phyloP scores from a whole-genome alignment of 345 rosid species.

The Eutrema japonicum region DNA sequence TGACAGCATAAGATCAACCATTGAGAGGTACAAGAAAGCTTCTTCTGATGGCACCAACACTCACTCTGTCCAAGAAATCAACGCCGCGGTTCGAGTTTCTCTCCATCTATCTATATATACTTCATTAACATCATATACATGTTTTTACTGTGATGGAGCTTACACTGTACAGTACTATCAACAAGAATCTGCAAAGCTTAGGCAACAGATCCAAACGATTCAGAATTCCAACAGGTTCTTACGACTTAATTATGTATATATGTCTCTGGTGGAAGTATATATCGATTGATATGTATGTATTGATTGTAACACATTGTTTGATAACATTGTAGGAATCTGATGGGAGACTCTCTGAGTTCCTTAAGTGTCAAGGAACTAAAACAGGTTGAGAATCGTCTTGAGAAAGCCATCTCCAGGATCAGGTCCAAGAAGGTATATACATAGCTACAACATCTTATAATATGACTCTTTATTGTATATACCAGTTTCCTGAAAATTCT shows the following conservation, averaged over 20 bases:
- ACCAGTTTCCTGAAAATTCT: conserved; percentile 17
- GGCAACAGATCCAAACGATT: conserved; percentile 90
- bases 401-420: conserved; percentile 87
- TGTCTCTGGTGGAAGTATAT: not conserved
- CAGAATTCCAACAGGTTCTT: conserved; percentile 91
- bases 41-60: conserved; percentile 68
- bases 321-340: conserved; percentile 63
- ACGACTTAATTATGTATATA: not conserved
- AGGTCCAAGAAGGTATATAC: conserved; percentile 89
- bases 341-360: conserved; percentile 88
- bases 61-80: conserved; percentile 77
- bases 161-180: conserved; percentile 72
- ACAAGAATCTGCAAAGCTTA: conserved; percentile 92
- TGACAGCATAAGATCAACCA: conserved; percentile 80
- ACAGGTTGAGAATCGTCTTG: conserved; percentile 95
- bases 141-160: conserved; percentile 3
- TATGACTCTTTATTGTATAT: not conserved
- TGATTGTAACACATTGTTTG: not conserved
- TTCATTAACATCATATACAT: not conserved
- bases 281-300: not conserved
- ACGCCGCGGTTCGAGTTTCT: conserved; percentile 75
- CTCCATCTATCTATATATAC: conserved; percentile 8
- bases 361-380: conserved; percentile 89
- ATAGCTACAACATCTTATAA: conserved; percentile 7
- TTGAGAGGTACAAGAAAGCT: conserved; percentile 96